Percentiles rank a stretch among this genome's conserved stretches.
phyloP scores from a whole-genome alignment of 345 rosid genomes.

The Aquilaria sinensis region DNA sequence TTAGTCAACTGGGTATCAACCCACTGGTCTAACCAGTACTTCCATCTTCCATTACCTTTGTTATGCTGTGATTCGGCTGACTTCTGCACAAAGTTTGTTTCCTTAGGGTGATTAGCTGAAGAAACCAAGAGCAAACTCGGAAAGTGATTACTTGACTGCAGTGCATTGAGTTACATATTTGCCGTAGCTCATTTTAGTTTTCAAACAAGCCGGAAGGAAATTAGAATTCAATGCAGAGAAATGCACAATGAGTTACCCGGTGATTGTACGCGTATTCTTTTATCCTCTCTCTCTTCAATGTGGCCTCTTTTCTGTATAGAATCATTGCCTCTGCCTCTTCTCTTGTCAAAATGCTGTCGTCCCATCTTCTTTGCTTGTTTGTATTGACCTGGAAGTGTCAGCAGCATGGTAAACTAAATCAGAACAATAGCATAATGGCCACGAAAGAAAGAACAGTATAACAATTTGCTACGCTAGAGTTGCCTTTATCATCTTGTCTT shows the following conservation, averaged over 20 bases:
- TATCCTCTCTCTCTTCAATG: constrained; percentile 54
- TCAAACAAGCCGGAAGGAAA: constrained; percentile 3
- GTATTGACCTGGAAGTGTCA: constrained; percentile 48
- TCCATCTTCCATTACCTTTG: constrained; percentile 58
- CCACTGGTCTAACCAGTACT: constrained; percentile 90
- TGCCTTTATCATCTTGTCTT: constrained; percentile 57
- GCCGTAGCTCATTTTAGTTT: constrained; percentile 5
- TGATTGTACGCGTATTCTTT: constrained; percentile 57
- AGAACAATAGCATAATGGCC: background rate
- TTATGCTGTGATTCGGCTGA: constrained; percentile 70
- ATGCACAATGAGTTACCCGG: constrained; percentile 38
- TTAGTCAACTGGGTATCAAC: constrained; percentile 66
- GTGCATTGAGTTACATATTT: no score
- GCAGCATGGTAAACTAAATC: background rate
- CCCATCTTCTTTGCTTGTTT: constrained; percentile 71
- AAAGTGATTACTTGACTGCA: no score
- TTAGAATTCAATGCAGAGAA: background rate
- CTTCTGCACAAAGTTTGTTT: constrained; percentile 34
- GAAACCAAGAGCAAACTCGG: no score
- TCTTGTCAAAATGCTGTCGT: constrained; percentile 73
- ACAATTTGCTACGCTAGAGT: background rate
- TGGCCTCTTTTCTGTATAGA: constrained; percentile 70
- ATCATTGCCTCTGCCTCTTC: constrained; percentile 59
- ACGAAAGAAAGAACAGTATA: constrained; percentile 1
- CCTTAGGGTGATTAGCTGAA: background rate